These are phyloP conservation scores for Tillandsia leiboldiana DNA, from an alignment of 176 grass and related monocot species.

Conservation along the genomic window DNA sequence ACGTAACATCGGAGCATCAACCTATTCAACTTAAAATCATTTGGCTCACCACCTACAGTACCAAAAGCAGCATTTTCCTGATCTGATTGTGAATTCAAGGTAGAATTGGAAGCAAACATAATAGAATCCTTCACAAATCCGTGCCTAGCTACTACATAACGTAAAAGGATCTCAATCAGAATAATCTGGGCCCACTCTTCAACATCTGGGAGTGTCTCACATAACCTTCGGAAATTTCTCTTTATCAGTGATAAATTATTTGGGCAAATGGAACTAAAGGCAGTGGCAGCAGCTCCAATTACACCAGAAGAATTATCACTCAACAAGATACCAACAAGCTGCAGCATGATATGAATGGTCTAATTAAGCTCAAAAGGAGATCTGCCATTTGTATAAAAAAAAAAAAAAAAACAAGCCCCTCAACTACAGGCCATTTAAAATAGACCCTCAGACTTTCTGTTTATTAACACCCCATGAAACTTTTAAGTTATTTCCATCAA, in stretches of 20 bases:
- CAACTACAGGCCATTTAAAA: not conserved
- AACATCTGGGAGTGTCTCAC: constrained; percentile 78
- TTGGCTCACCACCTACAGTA: constrained; percentile 13
- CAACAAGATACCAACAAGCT: constrained; percentile 73
- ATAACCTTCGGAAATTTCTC: constrained; percentile 68
- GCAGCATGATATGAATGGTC: constrained; percentile 9
- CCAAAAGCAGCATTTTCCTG: constrained; percentile 18
- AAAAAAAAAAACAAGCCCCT: not conserved
- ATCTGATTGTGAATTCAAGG: constrained; percentile 14
- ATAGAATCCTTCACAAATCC: constrained; percentile 82
- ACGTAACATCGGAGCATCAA: constrained; percentile 52
- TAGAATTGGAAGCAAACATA: constrained; percentile 25
- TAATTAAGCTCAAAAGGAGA: too few relatives aligned
- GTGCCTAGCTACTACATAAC: constrained; percentile 75
- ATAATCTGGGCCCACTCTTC: constrained; percentile 91
- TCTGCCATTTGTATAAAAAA: too few relatives aligned
- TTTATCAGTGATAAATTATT: constrained; percentile 45
- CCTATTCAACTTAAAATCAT: constrained; percentile 29
- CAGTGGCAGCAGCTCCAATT: constrained; percentile 61
- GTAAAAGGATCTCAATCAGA: constrained; percentile 70
- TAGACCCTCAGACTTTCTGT: not conserved
- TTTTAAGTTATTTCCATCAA: not conserved
- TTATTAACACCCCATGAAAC: not conserved
- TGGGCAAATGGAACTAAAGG: constrained; percentile 75
- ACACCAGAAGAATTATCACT: constrained; percentile 63